Conservation (phyloP, 495 filamentous ascomycete species). For the Astrothelium subdiscretum region DNA sequence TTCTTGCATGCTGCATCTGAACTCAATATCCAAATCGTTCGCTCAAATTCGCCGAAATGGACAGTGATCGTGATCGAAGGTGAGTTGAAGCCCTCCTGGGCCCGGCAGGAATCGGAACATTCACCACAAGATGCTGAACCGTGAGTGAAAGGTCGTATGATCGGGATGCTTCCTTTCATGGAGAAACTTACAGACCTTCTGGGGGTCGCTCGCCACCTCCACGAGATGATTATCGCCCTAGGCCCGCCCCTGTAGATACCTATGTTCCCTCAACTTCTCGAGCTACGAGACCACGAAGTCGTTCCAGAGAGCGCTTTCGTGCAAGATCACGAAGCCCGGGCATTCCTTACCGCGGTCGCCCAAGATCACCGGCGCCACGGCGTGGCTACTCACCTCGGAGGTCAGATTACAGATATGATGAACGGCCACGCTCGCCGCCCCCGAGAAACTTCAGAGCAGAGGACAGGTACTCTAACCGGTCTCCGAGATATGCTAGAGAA, state of each 20-base stretch:
- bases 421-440: constrained; percentile 13
- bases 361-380: constrained; percentile 27
- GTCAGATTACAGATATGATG: constrained; percentile 9
- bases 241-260: constrained; percentile 21
- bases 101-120: background rate
- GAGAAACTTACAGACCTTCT: background rate
- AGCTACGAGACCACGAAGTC: constrained; percentile 18
- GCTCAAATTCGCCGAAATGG: background rate
- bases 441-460: constrained; percentile 4
- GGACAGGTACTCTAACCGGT: constrained; percentile 11
- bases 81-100: background rate
- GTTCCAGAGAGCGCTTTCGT: constrained; percentile 24
- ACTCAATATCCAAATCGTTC: background rate
- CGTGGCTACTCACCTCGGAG: constrained; percentile 22
- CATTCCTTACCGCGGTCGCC: constrained; percentile 16
- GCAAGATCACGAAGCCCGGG: constrained; percentile 27
- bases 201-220: constrained; percentile 15
- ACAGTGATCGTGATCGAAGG: constrained; percentile 5
- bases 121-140: background rate
- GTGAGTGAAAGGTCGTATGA: background rate
- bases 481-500: constrained; percentile 19
- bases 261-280: constrained; percentile 24
- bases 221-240: constrained; percentile 14
- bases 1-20: background rate
- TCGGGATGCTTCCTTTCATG: background rate